Evolutionary conservation across 2,329 filamentous ascomycete genomes (phyloP).

Genomic region (Fusarium sp.): DNA sequence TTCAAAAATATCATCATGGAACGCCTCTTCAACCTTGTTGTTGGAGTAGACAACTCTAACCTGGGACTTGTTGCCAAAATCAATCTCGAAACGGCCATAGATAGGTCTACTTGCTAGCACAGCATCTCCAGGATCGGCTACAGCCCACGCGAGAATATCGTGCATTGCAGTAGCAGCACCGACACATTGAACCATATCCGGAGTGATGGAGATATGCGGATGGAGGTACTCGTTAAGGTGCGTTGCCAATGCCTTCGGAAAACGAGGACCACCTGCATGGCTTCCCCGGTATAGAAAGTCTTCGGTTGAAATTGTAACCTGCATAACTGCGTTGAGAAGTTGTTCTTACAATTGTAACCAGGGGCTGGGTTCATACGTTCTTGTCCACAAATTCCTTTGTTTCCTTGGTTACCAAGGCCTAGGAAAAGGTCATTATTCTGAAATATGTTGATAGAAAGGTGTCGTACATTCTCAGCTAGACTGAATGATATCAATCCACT

Average conservation of each 20-base stretch:
- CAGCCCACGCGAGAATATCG: conserved; percentile 55
- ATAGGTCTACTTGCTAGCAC: conserved; percentile 57
- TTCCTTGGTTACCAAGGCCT: conserved; percentile 58
- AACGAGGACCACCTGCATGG: conserved; percentile 51
- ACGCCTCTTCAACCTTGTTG: conserved; percentile 57
- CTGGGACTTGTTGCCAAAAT: conserved; percentile 59
- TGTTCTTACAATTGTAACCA: too few relatives aligned
- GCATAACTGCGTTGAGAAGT: not conserved
- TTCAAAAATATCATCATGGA: conserved; percentile 58
- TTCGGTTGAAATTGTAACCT: conserved; percentile 46
- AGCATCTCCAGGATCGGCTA: conserved; percentile 55
- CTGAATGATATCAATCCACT: conserved; percentile 62
- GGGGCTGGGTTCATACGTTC: conserved; percentile 46
- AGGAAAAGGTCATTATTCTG: not conserved
- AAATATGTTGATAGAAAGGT: not conserved
- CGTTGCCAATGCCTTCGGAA: conserved; percentile 51
- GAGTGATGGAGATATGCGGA: conserved; percentile 48
- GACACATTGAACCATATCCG: conserved; percentile 52
- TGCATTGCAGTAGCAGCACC: conserved; percentile 56
- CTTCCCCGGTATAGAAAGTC: conserved; percentile 56
- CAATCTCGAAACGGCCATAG: conserved; percentile 64
- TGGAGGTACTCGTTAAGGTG: conserved; percentile 57
- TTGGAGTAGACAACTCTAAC: conserved; percentile 60
- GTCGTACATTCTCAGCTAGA: conserved; percentile 60
- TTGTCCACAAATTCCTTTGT: conserved; percentile 48